Evolutionary conservation across 306 rosid species (phyloP).

Genomic region (Cajanus cajan): DNA sequence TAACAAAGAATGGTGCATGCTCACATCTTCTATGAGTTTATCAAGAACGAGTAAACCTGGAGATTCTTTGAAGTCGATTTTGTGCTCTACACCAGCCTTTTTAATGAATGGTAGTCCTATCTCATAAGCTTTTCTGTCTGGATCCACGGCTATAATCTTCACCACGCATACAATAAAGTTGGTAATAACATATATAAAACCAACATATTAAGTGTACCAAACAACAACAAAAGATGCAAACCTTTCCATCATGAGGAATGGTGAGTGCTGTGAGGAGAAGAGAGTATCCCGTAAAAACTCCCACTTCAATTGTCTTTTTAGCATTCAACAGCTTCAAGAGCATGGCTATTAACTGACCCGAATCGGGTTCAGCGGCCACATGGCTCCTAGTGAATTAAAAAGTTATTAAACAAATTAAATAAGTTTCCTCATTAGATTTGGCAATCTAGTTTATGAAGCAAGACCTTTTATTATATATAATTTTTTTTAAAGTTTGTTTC

Average conservation of each 20-base stretch:
- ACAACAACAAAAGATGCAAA: not conserved
- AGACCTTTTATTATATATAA: too few species aligned
- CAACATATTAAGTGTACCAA: not conserved
- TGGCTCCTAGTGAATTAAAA: conserved; percentile 22
- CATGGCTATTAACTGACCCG: conserved; percentile 33
- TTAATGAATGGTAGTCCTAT: conserved; percentile 51
- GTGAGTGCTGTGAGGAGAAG: conserved; percentile 69
- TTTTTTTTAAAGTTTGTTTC: too few species aligned
- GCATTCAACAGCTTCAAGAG: conserved; percentile 39
- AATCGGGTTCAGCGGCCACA: conserved; percentile 40
- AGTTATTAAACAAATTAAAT: not conserved
- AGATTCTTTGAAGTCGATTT: conserved; percentile 51
- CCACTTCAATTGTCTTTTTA: conserved; percentile 53
- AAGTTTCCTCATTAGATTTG: not conserved
- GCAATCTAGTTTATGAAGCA: too few species aligned
- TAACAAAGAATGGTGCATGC: conserved; percentile 1
- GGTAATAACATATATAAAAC: not conserved
- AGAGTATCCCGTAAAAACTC: conserved; percentile 70
- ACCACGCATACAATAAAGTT: not conserved
- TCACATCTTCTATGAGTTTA: conserved; percentile 41
- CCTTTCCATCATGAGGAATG: conserved; percentile 65
- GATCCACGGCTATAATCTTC: conserved; percentile 55
- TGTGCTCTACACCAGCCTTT: conserved; percentile 59
- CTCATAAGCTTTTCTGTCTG: conserved; percentile 40
- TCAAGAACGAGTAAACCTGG: conserved; percentile 44